Conservation (phyloP, 371 early-diverging fungal genomes). For the Coemansia sp. region DNA sequence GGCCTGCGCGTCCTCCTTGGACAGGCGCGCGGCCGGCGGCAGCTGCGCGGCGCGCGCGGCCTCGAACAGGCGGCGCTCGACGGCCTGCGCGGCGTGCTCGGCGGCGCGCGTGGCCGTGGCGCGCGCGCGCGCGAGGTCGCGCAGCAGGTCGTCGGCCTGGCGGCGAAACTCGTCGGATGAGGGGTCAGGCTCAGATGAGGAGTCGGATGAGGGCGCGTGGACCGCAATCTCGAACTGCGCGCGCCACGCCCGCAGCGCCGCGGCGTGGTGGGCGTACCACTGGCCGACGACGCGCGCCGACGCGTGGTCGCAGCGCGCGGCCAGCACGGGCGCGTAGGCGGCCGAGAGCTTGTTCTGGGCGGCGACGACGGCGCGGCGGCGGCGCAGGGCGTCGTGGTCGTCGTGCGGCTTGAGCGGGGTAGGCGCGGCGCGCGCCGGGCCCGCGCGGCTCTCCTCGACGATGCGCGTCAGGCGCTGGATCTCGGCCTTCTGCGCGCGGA, state of each 20-base stretch:
- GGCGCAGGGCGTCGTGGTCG: not conserved
- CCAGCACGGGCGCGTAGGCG: constrained; percentile 48
- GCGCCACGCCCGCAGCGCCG: constrained; percentile 40
- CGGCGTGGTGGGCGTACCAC: constrained; percentile 34
- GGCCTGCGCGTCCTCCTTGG: constrained; percentile 52
- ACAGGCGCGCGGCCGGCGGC: constrained; percentile 48
- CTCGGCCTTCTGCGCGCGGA: constrained; percentile 59
- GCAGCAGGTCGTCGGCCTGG: constrained; percentile 55
- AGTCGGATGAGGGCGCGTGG: constrained; percentile 19
- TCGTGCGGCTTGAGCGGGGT: constrained; percentile 6
- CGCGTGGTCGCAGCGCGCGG: constrained; percentile 48
- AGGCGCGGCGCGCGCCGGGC: too few relatives aligned
- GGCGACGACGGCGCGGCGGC: constrained; percentile 17
- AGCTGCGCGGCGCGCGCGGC: constrained; percentile 50
- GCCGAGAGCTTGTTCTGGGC: constrained; percentile 45
- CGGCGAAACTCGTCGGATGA: constrained; percentile 27
- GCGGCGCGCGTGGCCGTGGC: constrained; percentile 38
- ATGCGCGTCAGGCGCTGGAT: constrained; percentile 55
- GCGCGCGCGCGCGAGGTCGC: constrained; percentile 54
- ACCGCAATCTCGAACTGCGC: constrained; percentile 45
- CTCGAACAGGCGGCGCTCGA: constrained; percentile 45
- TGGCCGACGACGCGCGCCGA: constrained; percentile 40
- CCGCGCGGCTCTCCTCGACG: constrained; percentile 13
- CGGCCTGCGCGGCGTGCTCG: constrained; percentile 48
- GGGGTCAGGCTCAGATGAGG: too few relatives aligned